Evolutionary conservation across 331 rosid species (phyloP).

Genomic region (Pyrus hybrid): DNA sequence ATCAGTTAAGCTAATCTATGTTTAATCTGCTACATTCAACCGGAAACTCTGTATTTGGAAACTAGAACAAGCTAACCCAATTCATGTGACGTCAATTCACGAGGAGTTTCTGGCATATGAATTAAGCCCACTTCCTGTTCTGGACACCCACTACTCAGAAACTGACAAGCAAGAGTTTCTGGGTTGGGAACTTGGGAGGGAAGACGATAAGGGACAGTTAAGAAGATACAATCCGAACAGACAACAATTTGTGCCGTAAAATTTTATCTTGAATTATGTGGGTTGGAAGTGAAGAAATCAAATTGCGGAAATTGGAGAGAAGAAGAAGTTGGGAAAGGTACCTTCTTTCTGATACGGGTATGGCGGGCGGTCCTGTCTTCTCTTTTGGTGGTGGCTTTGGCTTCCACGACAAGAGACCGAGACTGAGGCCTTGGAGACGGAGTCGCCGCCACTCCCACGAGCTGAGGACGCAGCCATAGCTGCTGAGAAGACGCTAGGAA

Average conservation of each 20-base stretch:
- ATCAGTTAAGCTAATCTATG: neutral
- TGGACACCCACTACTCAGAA: neutral
- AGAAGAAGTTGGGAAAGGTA: slow-evolving; percentile 23
- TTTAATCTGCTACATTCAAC: neutral
- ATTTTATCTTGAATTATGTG: neutral
- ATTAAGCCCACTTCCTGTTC: neutral
- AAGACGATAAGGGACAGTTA: neutral
- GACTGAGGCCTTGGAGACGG: slow-evolving; percentile 15
- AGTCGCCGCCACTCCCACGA: neutral
- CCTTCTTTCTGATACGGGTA: slow-evolving; percentile 88
- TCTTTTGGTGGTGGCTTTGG: slow-evolving; percentile 48
- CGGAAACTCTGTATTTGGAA: neutral
- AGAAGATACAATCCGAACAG: neutral
- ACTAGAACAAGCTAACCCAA: neutral
- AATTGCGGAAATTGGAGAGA: neutral
- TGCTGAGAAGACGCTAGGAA: slow-evolving; percentile 6
- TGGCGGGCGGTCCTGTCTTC: slow-evolving; percentile 89
- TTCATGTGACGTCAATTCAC: neutral
- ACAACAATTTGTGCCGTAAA: neutral
- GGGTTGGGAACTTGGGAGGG: neutral
- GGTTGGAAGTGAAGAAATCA: neutral
- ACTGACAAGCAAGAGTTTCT: neutral
- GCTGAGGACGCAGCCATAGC: slow-evolving; percentile 9
- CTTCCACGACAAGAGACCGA: slow-evolving; percentile 40
- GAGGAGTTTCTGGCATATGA: neutral